Conservation (phyloP, 2,329 filamentous ascomycete genomes). For the Beauveria caledonica region DNA sequence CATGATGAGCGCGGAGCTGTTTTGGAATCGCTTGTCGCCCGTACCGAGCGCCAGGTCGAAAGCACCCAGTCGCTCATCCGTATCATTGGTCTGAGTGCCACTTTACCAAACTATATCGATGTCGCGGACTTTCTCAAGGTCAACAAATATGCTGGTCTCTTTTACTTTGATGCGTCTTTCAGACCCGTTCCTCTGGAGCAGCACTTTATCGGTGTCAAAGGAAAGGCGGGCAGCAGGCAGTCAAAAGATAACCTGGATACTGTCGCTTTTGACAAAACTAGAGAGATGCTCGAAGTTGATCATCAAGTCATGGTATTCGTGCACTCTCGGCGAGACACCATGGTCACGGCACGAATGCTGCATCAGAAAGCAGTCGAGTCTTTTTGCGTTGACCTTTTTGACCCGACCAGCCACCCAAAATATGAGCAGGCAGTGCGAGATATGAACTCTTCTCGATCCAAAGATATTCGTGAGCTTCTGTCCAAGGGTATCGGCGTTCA, state of each 20-base stretch:
- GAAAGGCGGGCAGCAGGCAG: slow-evolving; percentile 72
- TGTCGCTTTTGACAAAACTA: slow-evolving; percentile 87
- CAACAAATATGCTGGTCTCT: slow-evolving; percentile 83
- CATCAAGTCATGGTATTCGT: slow-evolving; percentile 99
- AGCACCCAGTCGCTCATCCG: slow-evolving; percentile 96
- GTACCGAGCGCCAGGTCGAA: slow-evolving; percentile 93
- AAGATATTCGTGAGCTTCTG: slow-evolving; percentile 81
- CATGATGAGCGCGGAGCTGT: slow-evolving; percentile 96
- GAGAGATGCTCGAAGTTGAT: slow-evolving; percentile 81
- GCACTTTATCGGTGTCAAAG: slow-evolving; percentile 93
- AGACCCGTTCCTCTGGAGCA: slow-evolving; percentile 93
- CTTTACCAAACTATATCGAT: slow-evolving; percentile 91
- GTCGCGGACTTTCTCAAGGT: slow-evolving; percentile 96
- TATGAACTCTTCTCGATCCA: slow-evolving; percentile 76
- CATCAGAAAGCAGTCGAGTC: slow-evolving; percentile 81
- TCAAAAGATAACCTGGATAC: slow-evolving; percentile 84
- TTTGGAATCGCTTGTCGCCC: slow-evolving; percentile 87
- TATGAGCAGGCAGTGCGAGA: slow-evolving; percentile 76
- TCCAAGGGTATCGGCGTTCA: slow-evolving; percentile 90
- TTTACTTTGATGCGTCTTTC: slow-evolving; percentile 96
- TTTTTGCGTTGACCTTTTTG: slow-evolving; percentile 71
- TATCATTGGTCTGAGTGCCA: slow-evolving; percentile 91
- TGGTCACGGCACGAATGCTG: slow-evolving; percentile 77
- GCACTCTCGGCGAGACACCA: slow-evolving; percentile 89
- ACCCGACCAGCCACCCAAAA: slow-evolving; percentile 67